A percentile compares a stretch with the other conserved stretches of the same genome.
Evolutionary conservation across 495 filamentous ascomycete genomes (phyloP).

Genomic region (Talaromyces proteolyticus): DNA sequence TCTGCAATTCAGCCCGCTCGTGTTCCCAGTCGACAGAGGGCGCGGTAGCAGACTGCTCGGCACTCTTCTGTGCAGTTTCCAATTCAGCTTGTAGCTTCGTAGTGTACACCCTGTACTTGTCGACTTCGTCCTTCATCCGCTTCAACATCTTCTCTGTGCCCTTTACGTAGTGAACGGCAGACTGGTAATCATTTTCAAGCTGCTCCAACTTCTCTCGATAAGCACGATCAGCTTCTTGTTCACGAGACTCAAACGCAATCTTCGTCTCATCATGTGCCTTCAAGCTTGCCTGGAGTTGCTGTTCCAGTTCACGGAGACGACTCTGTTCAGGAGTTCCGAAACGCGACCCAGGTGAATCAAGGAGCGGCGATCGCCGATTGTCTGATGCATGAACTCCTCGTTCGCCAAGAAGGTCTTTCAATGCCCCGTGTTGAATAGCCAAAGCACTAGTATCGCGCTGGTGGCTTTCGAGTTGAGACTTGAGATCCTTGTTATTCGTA

Average conservation of each 20-base stretch:
- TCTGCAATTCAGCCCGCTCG: slow-evolving; percentile 62
- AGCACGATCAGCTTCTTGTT: slow-evolving; percentile 74
- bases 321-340: slow-evolving; percentile 73
- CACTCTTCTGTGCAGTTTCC: slow-evolving; percentile 41
- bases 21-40: slow-evolving; percentile 62
- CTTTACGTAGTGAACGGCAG: slow-evolving; percentile 99
- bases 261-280: slow-evolving; percentile 82
- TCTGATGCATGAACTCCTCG: slow-evolving; percentile 64
- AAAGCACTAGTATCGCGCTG: slow-evolving; percentile 87
- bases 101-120: slow-evolving; percentile 83
- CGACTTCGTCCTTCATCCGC: slow-evolving; percentile 94
- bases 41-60: slow-evolving; percentile 30
- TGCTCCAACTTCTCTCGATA: slow-evolving; percentile 90
- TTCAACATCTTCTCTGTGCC: slow-evolving; percentile 98
- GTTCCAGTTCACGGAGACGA: slow-evolving; percentile 84
- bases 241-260: slow-evolving; percentile 63
- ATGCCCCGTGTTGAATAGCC: slow-evolving; percentile 79
- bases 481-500: slow-evolving; percentile 70
- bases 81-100: slow-evolving; percentile 76
- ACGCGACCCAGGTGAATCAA: slow-evolving; percentile 66
- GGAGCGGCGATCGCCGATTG: slow-evolving; percentile 46
- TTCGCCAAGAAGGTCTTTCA: slow-evolving; percentile 89
- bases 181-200: slow-evolving; percentile 94
- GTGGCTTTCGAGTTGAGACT: slow-evolving; percentile 70
- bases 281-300: slow-evolving; percentile 72